phyloP scores from a whole-genome alignment of 768 basidiomycete genomes.

The Hortiboletus campestris region DNA sequence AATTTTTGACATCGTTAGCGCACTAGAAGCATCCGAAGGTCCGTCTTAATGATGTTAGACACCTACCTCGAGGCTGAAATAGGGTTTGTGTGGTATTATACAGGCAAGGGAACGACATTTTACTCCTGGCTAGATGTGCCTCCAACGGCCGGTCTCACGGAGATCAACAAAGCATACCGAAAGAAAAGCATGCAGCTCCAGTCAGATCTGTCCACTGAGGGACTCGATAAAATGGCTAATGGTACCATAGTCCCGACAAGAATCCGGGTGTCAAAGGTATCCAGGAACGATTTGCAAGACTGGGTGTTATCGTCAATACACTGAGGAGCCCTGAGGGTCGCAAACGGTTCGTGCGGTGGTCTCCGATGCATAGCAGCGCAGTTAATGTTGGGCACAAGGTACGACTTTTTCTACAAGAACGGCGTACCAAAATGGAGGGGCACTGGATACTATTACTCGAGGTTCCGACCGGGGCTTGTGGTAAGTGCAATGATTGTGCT shows the following conservation, averaged over 20 bases:
- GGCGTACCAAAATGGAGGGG: constrained; percentile 97
- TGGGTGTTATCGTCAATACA: constrained; percentile 84
- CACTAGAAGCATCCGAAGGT: constrained; percentile 80
- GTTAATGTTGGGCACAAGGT: constrained; percentile 43
- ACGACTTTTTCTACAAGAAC: constrained; percentile 95
- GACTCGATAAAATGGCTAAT: constrained; percentile 5
- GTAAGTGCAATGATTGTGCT: constrained; percentile 38
- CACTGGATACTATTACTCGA: constrained; percentile 93
- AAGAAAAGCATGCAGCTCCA: constrained; percentile 89
- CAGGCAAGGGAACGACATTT: constrained; percentile 89
- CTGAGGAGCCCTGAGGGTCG: constrained; percentile 73
- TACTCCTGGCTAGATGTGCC: constrained; percentile 91
- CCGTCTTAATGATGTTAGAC: constrained; percentile 13
- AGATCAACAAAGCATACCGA: constrained; percentile 88
- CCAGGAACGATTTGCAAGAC: constrained; percentile 88
- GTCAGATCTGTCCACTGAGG: constrained; percentile 46
- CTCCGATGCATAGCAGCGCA: neutral
- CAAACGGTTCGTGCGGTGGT: constrained; percentile 55
- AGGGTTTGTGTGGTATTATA: neutral
- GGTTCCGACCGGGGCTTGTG: constrained; percentile 90
- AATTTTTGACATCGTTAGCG: constrained; percentile 90
- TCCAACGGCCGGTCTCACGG: constrained; percentile 64
- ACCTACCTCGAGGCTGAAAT: constrained; percentile 1
- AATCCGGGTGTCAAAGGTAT: constrained; percentile 80
- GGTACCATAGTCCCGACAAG: constrained; percentile 79